These are phyloP conservation scores for Peronospora belbahrii DNA, from an alignment of 352 stramenopile genomes.

Conservation along the genomic window DNA sequence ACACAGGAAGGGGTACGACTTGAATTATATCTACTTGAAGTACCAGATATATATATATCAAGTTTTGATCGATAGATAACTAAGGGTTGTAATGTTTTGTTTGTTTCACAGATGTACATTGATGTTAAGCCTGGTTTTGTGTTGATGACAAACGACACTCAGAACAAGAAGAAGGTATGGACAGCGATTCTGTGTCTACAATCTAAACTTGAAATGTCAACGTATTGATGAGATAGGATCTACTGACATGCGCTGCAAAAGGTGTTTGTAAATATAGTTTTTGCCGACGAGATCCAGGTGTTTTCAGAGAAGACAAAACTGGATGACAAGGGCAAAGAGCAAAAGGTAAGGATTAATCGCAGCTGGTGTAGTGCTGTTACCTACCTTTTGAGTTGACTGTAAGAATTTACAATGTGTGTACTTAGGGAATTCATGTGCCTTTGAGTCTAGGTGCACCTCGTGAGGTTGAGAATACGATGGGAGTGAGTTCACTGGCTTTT, in stretches of 20 bases:
- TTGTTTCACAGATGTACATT: slow-evolving; percentile 48
- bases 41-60: too few species aligned
- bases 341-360: slow-evolving; percentile 34
- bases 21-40: background rate
- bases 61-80: background rate
- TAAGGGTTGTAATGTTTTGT: background rate
- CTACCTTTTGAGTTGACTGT: background rate
- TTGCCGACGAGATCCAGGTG: slow-evolving; percentile 56
- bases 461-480: slow-evolving; percentile 72
- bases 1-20: slow-evolving; percentile 52
- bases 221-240: background rate
- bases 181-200: slow-evolving; percentile 6
- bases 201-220: slow-evolving; percentile 1
- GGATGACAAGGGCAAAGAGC: slow-evolving; percentile 62
- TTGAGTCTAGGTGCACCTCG: slow-evolving; percentile 61
- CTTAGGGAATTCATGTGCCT: slow-evolving; percentile 65
- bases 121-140: slow-evolving; percentile 72
- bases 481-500: slow-evolving; percentile 48
- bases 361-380: background rate
- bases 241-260: slow-evolving; percentile 7
- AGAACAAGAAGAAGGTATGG: slow-evolving; percentile 54
- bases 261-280: slow-evolving; percentile 78
- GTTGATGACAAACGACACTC: slow-evolving; percentile 60
- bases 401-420: background rate
- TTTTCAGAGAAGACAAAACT: slow-evolving; percentile 78